Conservation (phyloP, 306 rosid species). For the Cucurbita moschata region DNA sequence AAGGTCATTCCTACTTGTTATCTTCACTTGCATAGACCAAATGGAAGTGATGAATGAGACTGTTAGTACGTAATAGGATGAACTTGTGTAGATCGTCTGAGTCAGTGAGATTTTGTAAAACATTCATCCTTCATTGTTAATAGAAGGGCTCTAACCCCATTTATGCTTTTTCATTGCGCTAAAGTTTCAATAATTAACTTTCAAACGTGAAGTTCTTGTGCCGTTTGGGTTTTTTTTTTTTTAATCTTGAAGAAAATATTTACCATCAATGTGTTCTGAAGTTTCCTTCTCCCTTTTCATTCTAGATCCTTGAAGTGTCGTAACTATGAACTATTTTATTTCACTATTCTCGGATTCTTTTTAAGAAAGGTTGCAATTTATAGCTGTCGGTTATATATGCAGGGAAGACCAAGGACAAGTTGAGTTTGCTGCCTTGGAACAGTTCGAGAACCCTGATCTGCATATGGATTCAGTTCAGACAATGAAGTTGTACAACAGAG, state of each 20-base stretch:
- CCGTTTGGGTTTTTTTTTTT: background rate
- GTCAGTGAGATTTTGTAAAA: background rate
- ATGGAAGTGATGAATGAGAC: background rate
- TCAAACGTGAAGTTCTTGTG: background rate
- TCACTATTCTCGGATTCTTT: background rate
- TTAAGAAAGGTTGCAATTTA: background rate
- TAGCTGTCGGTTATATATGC: constrained; percentile 3
- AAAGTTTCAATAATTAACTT: background rate
- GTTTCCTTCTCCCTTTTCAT: background rate
- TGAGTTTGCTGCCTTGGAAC: constrained; percentile 58
- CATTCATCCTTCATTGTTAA: background rate
- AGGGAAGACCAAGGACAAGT: constrained; percentile 64
- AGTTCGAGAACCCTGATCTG: constrained; percentile 58
- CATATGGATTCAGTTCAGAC: constrained; percentile 33
- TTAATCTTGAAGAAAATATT: background rate
- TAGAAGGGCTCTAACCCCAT: background rate
- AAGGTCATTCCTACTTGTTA: background rate
- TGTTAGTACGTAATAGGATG: background rate
- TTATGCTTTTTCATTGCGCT: background rate
- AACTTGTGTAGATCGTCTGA: background rate
- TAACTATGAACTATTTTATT: background rate
- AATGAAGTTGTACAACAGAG: constrained; percentile 26
- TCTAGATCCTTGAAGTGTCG: background rate
- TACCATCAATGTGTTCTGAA: background rate
- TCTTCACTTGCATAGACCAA: background rate